Evolutionary conservation across 768 basidiomycete genomes (phyloP), one percentile per base, ranked within the genome.

Genomic region (Pholiota microspora): DNA sequence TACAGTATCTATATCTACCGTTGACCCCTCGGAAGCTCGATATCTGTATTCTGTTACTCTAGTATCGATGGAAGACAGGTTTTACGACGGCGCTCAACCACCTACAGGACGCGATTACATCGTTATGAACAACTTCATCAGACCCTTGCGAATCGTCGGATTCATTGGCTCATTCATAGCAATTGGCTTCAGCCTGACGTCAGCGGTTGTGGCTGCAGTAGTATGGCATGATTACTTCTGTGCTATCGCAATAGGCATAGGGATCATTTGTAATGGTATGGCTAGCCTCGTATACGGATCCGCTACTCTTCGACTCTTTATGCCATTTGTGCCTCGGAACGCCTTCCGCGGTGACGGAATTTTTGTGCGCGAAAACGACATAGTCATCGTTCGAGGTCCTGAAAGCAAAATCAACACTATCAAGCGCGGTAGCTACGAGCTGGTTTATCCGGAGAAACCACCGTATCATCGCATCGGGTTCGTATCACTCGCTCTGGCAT

Each of bases 391-490:
- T 7, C 49, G 51, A 25, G 59, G 59, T 12, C 46, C 34, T 32
- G 59, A 57, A 44, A 50, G 49, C 9, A 49, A 55, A 9, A 49
- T 60, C 27, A 42, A 35, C 34, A 49, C 49, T 10, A 49, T 60
- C 27, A 54, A 49, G 3, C 40, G 34, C 32, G 53, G 49, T 0
- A 36, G 51, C 31, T 60, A 50, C 31, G 36, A 44, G n/a, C 24
- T 60, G 21, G 29, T 45, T 7, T 60, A 53, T 28, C 29, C 40
- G 9, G 45, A 44, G 36, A 49, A 55, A 10, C 56, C 56, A 9
- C 32, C 48, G 15, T 54, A 60, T 24, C 51, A 52, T 36, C 32
- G 52, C 4, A 55, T 60, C 48, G 59, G 59, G 1, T 32, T 53
- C 23, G 48, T 56, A 40, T 46, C 56, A 23, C 42, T 60, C 16